Percentiles rank a stretch among this genome's conserved stretches.
Evolutionary conservation across 2,329 filamentous ascomycete genomes (phyloP).

Genomic region (Xylaria sp.): DNA sequence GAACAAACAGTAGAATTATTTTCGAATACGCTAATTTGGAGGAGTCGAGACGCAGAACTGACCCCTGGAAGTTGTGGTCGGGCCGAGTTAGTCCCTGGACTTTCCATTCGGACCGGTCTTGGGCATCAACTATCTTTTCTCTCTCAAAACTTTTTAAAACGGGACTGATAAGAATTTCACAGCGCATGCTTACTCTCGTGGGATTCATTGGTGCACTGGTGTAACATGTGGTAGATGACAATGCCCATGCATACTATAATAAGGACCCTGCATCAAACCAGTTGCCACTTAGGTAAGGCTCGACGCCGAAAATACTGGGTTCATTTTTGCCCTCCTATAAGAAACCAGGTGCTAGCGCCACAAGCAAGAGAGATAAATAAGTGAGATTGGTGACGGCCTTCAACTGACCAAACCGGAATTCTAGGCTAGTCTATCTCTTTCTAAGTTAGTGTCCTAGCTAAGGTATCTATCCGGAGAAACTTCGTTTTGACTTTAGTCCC

Average conservation of each 20-base stretch:
- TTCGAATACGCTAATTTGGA: neutral
- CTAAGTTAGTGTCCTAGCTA: neutral
- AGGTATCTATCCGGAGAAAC: no score
- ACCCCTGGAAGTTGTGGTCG: slow-evolving; percentile 5
- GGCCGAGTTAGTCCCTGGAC: slow-evolving; percentile 23
- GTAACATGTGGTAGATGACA: slow-evolving; percentile 18
- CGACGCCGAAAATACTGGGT: slow-evolving; percentile 1
- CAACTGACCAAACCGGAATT: neutral
- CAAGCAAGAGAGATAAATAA: neutral
- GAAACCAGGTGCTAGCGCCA: neutral
- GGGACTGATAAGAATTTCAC: neutral
- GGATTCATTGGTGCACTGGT: neutral
- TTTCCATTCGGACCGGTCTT: slow-evolving; percentile 29
- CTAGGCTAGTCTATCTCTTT: neutral
- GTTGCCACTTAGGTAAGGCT: neutral
- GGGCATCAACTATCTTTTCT: slow-evolving; percentile 3
- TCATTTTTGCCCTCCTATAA: neutral
- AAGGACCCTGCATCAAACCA: neutral
- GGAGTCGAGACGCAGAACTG: neutral
- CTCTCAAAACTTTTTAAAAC: neutral
- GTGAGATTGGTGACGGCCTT: neutral
- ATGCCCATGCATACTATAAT: neutral
- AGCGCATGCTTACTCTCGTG: neutral
- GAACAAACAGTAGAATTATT: neutral
- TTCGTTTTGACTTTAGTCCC: no score